Percentiles rank a stretch among this genome's conserved stretches.
These are phyloP conservation scores for Solanum paucissectum DNA, from an alignment of 257 asterid genomes.

Conservation along the genomic window DNA sequence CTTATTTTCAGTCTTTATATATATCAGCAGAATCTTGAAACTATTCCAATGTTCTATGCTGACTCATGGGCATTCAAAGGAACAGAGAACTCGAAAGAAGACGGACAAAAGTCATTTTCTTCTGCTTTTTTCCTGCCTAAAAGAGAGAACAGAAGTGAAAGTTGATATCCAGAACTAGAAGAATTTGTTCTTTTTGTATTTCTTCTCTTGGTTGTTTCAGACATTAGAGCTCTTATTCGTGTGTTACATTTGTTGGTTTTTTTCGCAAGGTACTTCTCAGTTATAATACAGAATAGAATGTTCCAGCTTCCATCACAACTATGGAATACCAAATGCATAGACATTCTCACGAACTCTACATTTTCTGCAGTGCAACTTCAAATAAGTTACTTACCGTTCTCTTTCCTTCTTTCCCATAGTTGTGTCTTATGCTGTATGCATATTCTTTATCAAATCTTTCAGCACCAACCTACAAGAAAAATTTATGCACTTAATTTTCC, in stretches of 20 bases:
- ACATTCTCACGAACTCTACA: background rate
- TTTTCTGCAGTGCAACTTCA: background rate
- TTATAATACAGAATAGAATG: background rate
- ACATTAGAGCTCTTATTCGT: background rate
- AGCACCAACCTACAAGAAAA: slow-evolving; percentile 65
- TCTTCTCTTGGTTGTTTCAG: background rate
- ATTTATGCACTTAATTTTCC: background rate
- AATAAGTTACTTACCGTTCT: slow-evolving; percentile 54
- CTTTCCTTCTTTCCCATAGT: slow-evolving; percentile 98
- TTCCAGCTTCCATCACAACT: background rate
- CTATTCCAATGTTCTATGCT: background rate
- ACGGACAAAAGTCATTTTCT: background rate
- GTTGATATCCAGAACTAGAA: background rate
- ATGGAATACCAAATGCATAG: background rate
- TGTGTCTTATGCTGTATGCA: slow-evolving; percentile 83
- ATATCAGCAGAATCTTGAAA: background rate
- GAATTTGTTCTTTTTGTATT: background rate
- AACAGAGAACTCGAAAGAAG: background rate
- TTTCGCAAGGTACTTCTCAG: background rate
- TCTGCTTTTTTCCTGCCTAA: background rate
- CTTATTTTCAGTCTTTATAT: background rate
- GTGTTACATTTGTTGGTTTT: background rate
- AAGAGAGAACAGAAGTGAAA: background rate
- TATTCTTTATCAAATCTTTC: slow-evolving; percentile 96
- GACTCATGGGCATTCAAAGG: background rate